Base-by-base conservation (phyloP, 1,284 basidiomycete species). In the Malassezia brasiliensis region DNA sequence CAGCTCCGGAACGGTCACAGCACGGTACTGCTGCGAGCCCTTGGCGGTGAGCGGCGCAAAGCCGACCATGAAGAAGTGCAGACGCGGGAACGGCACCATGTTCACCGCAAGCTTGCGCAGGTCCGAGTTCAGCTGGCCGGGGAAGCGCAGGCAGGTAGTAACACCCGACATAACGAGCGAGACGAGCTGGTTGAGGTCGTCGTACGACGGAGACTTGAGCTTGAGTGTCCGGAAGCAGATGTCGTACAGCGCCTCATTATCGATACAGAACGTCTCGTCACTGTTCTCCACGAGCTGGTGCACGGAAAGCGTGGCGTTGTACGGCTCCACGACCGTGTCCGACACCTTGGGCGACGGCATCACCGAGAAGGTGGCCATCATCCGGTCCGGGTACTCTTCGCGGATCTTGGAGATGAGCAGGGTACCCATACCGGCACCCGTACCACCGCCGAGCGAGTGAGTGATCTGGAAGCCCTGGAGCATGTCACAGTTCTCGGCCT, bases 21-120 rank as follows among this genome's bases (percentile, higher is more conserved):
- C 90, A 63, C 90, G 87, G 82, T 89, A 93, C 73, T 89, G 86
- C 56, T 72, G 86, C 76, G 87, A 90, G 61, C 88, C 88, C 39
- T 89, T 85, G 32, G 91, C 88, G 57, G 91, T 94, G 58, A 96
- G 79, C 36, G 91, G 91, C 59, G 93, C 91, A 68, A 89, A 96
- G 64, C 91, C 91, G 66, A 90, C 90, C 85, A 94, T 88, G 83
- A 96, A 96, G 84, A 96, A 96, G 79, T 96, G 93, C 41, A 96
- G 85, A 85, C 91, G 89, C 59, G 90, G 90, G 88, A 94, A 93
- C 44, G 90, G 90, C 77, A 76, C 74, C 90, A 96, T 90, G 85
- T 96, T 96, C 77, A 96, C 91, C 63, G 90, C 91, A 65, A 96
- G 81, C 79, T 96, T 96, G 76, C 90, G 82, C 52, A 96, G 82